Base-by-base conservation (phyloP, 768 basidiomycete genomes). In the Epithele typhae region DNA sequence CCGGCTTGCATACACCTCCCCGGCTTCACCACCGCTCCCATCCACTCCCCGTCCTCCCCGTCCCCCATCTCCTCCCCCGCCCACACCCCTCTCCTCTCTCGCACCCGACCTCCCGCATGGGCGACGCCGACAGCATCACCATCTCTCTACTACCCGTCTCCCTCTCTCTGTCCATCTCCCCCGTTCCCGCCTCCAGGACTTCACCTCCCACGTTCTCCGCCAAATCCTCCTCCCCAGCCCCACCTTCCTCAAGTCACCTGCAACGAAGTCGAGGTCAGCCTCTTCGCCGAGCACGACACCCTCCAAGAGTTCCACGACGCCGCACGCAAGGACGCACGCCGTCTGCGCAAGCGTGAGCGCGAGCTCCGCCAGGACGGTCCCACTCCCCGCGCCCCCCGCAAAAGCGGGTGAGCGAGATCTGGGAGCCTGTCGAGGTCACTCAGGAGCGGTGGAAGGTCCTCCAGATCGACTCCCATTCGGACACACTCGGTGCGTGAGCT, bases 381-480 rank as follows among this genome's bases (percentile, higher is more conserved):
- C 12, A 22, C 30, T n/a, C n/a, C 5, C 47, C 51, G 3, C 51
- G 45, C 10, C 55, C 27, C 3, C 44, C 25, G 17, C 12, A 37
- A 11, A 60, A 46, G 37, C 55, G 35, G 3, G 14, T 34, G 17
- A 48, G 41, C 40, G 39, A 43, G 17, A 44, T 52, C 37, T 66
- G 71, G 27, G 76, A 81, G 37, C 73, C 76, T 19, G 73, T 88
- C 38, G 82, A 87, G 55, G 76, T 87, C 37, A 85, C 84, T 1
- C 78, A 75, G 51, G 85, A 88, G 49, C 74, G 73, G 49, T 91
- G 87, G 87, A 80, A 75, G 54, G 87, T 87, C 18, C 72, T 91
- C 24, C 87, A 90, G 64, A 82, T 91, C 44, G 87, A 89, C 63
- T 84, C 84, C 0, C 87, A 88, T 62, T 83, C 77, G 22, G 80